A percentile compares a stretch with the other conserved stretches of the same genome.
Conservation (phyloP, 352 stramenopile genomes). For the Pythium biforme region DNA sequence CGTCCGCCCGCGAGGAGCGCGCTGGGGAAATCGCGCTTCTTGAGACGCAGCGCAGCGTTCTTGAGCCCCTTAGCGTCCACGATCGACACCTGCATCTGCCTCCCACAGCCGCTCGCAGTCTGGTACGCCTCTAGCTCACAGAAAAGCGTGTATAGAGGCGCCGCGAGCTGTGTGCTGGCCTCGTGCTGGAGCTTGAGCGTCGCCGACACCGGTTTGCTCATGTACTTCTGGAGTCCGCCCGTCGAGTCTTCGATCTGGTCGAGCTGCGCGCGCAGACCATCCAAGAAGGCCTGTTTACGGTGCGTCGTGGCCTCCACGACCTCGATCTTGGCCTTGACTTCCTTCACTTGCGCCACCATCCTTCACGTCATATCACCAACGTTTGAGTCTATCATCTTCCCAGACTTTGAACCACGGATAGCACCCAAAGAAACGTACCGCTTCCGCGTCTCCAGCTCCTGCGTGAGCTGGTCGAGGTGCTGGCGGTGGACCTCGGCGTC, state of each 20-base stretch:
- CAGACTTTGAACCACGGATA: neutral
- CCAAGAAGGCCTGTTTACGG: slow-evolving; percentile 61
- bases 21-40: slow-evolving; percentile 37
- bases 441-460: slow-evolving; percentile 63
- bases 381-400: too few species aligned
- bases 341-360: slow-evolving; percentile 57
- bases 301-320: slow-evolving; percentile 50
- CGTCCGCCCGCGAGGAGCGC: slow-evolving; percentile 26
- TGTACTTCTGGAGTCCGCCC: slow-evolving; percentile 56
- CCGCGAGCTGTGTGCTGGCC: slow-evolving; percentile 43
- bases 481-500: slow-evolving; percentile 51
- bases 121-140: slow-evolving; percentile 75
- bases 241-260: slow-evolving; percentile 57
- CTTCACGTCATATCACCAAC: slow-evolving; percentile 28
- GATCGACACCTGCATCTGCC: slow-evolving; percentile 52
- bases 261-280: slow-evolving; percentile 49
- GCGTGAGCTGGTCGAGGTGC: slow-evolving; percentile 66
- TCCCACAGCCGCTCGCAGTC: slow-evolving; percentile 44
- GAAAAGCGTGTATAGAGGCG: slow-evolving; percentile 67
- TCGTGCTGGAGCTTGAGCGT: slow-evolving; percentile 41
- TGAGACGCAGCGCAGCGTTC: slow-evolving; percentile 15
- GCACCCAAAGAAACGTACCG: slow-evolving; percentile 30
- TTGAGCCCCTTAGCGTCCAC: slow-evolving; percentile 37
- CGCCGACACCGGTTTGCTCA: slow-evolving; percentile 45
- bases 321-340: slow-evolving; percentile 60